A percentile compares a stretch with the other conserved stretches of the same genome.
Evolutionary conservation across 148 eudicot genomes (phyloP).

Genomic region (Chenopodium berlandieri): DNA sequence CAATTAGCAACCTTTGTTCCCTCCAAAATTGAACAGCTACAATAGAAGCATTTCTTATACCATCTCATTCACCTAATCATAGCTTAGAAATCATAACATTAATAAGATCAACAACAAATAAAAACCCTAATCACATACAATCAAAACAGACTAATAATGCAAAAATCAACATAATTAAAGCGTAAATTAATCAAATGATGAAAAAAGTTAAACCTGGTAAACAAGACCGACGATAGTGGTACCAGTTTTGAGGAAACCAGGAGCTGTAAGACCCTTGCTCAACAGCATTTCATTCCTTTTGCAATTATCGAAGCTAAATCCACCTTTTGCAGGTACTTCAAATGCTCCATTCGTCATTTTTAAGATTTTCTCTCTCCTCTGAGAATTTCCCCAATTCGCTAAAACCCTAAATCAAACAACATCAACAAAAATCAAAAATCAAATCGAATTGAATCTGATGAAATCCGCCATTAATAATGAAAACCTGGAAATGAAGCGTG

Average conservation of each 20-base stretch:
- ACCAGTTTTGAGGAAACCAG: conserved; percentile 67
- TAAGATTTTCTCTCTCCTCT: neutral
- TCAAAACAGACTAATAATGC: neutral
- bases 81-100: no score
- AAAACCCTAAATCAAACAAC: conserved; percentile 25
- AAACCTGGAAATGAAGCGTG: neutral
- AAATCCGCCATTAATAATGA: no score
- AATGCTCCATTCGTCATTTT: conserved; percentile 44
- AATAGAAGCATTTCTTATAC: no score
- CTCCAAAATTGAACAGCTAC: neutral
- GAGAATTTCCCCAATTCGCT: neutral
- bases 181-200: no score
- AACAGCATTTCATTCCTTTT: conserved; percentile 68
- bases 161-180: neutral
- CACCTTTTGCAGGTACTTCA: conserved; percentile 65
- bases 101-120: no score
- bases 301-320: conserved; percentile 70
- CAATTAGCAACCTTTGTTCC: neutral
- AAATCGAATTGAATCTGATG: neutral
- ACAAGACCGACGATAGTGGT: conserved; percentile 83
- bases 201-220: conserved; percentile 40
- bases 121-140: neutral
- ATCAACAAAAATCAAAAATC: neutral
- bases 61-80: neutral
- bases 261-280: conserved; percentile 53